Base-by-base conservation (phyloP, 495 filamentous ascomycete species). In the Wilcoxina mikolae region DNA sequence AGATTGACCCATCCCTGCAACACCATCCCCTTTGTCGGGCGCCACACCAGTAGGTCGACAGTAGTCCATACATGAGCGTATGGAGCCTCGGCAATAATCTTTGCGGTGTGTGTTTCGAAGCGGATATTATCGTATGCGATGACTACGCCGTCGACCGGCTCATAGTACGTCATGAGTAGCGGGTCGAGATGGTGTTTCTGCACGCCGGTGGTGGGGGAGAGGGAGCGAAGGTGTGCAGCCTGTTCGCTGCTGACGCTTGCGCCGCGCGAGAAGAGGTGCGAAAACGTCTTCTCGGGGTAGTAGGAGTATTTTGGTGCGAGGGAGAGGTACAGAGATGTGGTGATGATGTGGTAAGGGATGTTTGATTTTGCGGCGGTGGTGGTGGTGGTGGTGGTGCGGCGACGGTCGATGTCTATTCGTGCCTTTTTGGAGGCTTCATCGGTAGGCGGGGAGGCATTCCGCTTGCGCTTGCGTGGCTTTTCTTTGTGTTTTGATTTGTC, bases 81-180 rank as follows among this genome's bases (percentile, higher is more conserved):
- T n/a, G 67, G 65, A 15, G 55, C 51, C 51, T 68, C 65, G 46
- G 71, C 71, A 4, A 73, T 71, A 28, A 76, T 74, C 1, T 69
- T 69, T 18, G 71, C 68, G 10, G 49, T 53, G 43, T 54, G 57
- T 12, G 4, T 61, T 29, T 50, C 60, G 55, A 55, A 60, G 25
- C 71, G 65, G 3, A 71, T 59, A 62, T 89, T 79, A 54, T 66
- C 71, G 70, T 85, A 88, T 10, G 82, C 80, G 61, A 90, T 72
- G 5, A 90, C 65, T 12, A 87, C 75, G 33, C 83, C 85, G 27
- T 74, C 68, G 51, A 87, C 70, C 2, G 83, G 82, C 7, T 83
- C 75, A 58, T 79, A 86, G 69, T 85, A 90, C 25, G 75, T 80
- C 33, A 90, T 75, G 26, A 90, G 73, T 17, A 86, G 72, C 12